Conservation (phyloP, 2,329 filamentous ascomycete species). For the Hymenoscyphus salicellus region DNA sequence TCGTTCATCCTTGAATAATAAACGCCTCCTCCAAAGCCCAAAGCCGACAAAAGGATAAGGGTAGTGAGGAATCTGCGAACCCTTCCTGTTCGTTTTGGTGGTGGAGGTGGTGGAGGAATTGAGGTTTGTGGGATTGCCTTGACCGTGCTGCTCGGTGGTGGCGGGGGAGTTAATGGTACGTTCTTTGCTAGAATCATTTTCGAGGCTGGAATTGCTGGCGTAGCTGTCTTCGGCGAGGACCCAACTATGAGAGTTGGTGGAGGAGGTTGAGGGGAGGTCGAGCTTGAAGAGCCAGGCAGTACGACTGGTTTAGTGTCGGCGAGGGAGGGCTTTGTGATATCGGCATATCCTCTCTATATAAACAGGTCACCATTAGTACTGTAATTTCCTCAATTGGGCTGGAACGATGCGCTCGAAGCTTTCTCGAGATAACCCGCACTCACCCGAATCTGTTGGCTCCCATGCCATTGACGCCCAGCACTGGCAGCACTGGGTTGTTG, state of each 20-base stretch:
- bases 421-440: conserved; percentile 38
- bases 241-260: conserved; percentile 23
- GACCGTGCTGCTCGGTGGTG: conserved; percentile 33
- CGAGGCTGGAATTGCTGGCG: conserved; percentile 38
- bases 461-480: conserved; percentile 58
- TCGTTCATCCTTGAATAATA: conserved; percentile 92
- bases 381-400: conserved; percentile 6
- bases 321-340: conserved; percentile 50
- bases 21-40: conserved; percentile 83
- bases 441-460: conserved; percentile 41
- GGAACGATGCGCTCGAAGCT: conserved; percentile 17
- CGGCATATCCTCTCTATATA: conserved; percentile 55
- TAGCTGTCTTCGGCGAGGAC: conserved; percentile 18
- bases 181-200: conserved; percentile 47
- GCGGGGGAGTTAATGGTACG: conserved; percentile 44
- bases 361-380: conserved; percentile 23
- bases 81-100: conserved; percentile 54
- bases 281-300: conserved; percentile 48
- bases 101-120: conserved; percentile 40
- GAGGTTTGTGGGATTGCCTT: conserved; percentile 37
- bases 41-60: conserved; percentile 68
- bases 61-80: conserved; percentile 75
- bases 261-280: conserved; percentile 38
- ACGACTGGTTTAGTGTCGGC: conserved; percentile 49
- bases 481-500: conserved; percentile 52